phyloP scores from a whole-genome alignment of 2,329 filamentous ascomycete genomes.

The Fusarium miscanthi region DNA sequence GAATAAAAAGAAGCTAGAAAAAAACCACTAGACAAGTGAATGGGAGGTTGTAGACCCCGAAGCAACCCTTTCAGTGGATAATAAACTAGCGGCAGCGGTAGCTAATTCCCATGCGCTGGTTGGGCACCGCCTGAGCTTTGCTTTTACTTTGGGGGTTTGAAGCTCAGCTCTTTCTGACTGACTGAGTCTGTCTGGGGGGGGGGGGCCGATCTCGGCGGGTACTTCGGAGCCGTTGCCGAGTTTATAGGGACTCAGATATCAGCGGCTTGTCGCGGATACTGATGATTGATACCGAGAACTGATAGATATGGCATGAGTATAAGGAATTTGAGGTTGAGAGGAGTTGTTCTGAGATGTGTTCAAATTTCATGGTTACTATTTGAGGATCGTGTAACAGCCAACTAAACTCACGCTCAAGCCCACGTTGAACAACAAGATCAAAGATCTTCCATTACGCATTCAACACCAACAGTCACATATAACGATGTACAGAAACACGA shows the following conservation, averaged over 20 bases:
- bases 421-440: background rate
- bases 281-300: background rate
- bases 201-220: constrained; percentile 29
- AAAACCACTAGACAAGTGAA: background rate
- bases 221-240: constrained; percentile 27
- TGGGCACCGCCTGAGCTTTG: background rate
- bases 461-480: background rate
- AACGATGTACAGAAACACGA: background rate
- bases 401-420: background rate
- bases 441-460: background rate
- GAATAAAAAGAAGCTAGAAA: background rate
- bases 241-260: background rate
- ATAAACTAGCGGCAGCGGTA: background rate
- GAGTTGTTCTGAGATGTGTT: background rate
- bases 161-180: background rate
- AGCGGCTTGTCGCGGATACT: constrained; percentile 27
- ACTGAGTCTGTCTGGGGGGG: background rate
- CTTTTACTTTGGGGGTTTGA: background rate
- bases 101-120: constrained; percentile 34
- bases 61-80: constrained; percentile 21
- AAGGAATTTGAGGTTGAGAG: background rate
- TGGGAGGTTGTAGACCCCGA: constrained; percentile 13
- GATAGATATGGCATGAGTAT: background rate
- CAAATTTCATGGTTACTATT: background rate
- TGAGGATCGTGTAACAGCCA: constrained; percentile 1